These are phyloP conservation scores for Podospora pseudoanserina DNA, from an alignment of 495 filamentous ascomycete genomes.

Conservation along the genomic window DNA sequence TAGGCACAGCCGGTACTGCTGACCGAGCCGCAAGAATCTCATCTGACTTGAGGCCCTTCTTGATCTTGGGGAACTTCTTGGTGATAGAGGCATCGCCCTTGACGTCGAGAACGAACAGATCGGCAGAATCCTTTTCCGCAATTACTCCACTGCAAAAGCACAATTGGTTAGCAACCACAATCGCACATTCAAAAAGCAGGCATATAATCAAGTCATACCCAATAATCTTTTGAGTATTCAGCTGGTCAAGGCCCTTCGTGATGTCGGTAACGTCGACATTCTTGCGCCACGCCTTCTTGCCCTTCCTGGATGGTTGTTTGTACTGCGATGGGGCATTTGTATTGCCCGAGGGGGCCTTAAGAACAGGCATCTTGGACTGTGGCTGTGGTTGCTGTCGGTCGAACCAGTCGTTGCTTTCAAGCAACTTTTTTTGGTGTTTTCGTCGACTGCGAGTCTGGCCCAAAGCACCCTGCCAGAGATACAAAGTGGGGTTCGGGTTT, in stretches of 20 bases:
- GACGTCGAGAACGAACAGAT: constrained; percentile 77
- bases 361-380: constrained; percentile 27
- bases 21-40: constrained; percentile 86
- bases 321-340: constrained; percentile 48
- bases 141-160: constrained; percentile 63
- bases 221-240: constrained; percentile 83
- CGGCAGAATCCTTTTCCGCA: constrained; percentile 67
- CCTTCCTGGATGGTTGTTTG: constrained; percentile 89
- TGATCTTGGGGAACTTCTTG: constrained; percentile 55
- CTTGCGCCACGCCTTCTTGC: constrained; percentile 98
- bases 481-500: not conserved
- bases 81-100: constrained; percentile 24
- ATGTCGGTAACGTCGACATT: constrained; percentile 91
- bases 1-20: constrained; percentile 69
- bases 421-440: constrained; percentile 3
- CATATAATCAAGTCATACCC: constrained; percentile 54
- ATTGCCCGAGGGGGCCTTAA: constrained; percentile 30
- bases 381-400: not conserved
- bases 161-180: not conserved
- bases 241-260: constrained; percentile 72
- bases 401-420: not conserved
- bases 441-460: not conserved
- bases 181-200: not conserved
- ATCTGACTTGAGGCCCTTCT: constrained; percentile 76
- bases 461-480: not conserved